Percentiles rank a stretch among this genome's conserved stretches.
These are phyloP conservation scores for Clavariopsis aquatica DNA, from an alignment of 495 filamentous ascomycete genomes.

Conservation along the genomic window DNA sequence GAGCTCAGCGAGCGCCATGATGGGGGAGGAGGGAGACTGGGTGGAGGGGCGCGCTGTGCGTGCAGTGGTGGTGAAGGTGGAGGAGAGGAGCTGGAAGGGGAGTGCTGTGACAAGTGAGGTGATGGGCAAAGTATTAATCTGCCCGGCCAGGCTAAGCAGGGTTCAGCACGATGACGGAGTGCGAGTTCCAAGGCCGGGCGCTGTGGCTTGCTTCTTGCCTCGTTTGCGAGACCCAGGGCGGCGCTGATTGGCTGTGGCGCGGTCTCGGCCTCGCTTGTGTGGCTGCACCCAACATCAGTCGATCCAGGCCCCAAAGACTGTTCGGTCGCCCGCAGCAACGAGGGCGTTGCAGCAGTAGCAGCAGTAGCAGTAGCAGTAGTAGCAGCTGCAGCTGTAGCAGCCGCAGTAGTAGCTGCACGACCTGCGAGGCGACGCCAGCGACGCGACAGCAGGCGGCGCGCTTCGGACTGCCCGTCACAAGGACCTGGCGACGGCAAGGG, in stretches of 20 bases:
- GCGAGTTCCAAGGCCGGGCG: background rate
- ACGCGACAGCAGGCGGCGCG: too few species aligned
- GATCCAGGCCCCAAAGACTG: too few species aligned
- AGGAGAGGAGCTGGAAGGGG: background rate
- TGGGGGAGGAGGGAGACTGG: slow-evolving; percentile 9
- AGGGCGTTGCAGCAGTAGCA: too few species aligned
- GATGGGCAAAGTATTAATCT: background rate
- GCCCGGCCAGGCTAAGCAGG: background rate
- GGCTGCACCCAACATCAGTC: too few species aligned
- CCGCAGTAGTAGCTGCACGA: too few species aligned
- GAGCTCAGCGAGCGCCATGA: slow-evolving; percentile 14
- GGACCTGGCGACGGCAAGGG: background rate
- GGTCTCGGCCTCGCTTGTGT: too few species aligned
- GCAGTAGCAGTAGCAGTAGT: too few species aligned
- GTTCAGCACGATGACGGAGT: too few species aligned
- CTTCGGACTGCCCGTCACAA: background rate
- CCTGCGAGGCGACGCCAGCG: background rate
- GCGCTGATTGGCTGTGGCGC: too few species aligned
- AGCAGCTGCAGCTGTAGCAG: too few species aligned
- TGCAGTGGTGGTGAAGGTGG: background rate
- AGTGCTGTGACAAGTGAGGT: background rate
- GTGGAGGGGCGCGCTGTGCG: background rate
- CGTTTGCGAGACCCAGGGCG: too few species aligned
- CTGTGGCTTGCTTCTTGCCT: background rate
- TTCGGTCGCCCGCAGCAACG: too few species aligned